Evolutionary conservation across 2,329 filamentous ascomycete species (phyloP).

Genomic region (Fusarium haematococcum): DNA sequence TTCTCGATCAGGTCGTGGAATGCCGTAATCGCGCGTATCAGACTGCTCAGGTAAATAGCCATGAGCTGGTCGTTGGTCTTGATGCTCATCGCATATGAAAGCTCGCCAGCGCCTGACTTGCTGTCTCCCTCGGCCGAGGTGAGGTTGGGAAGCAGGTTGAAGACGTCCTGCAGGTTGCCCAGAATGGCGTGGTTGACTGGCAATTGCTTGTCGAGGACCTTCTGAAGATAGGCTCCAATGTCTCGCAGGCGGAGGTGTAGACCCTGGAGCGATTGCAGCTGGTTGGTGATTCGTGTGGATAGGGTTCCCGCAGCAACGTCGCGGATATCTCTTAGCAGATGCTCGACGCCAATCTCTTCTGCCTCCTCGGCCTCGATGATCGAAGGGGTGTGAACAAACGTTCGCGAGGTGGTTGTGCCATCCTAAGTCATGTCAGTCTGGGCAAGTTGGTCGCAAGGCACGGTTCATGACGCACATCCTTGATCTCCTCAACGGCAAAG

Average conservation of each 20-base stretch:
- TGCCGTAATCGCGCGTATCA: slow-evolving; percentile 94
- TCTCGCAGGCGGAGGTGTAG: slow-evolving; percentile 94
- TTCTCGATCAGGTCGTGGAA: slow-evolving; percentile 99
- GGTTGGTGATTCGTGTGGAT: slow-evolving; percentile 95
- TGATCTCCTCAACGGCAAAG: slow-evolving; percentile 99
- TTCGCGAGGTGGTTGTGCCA: slow-evolving; percentile 95
- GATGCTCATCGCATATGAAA: slow-evolving; percentile 96
- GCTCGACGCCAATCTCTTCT: slow-evolving; percentile 98
- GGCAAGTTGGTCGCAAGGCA: neutral
- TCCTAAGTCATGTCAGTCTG: slow-evolving; percentile 69
- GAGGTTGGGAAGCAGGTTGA: slow-evolving; percentile 97
- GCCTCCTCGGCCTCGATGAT: slow-evolving; percentile 99
- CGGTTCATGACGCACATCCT: slow-evolving; percentile 77
- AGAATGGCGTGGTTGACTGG: slow-evolving; percentile 98
- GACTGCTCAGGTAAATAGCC: slow-evolving; percentile 95
- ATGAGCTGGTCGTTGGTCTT: slow-evolving; percentile 99
- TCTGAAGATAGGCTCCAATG: slow-evolving; percentile 94
- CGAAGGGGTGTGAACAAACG: slow-evolving; percentile 97
- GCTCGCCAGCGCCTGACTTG: slow-evolving; percentile 79
- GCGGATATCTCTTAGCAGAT: slow-evolving; percentile 95
- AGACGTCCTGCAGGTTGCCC: slow-evolving; percentile 98
- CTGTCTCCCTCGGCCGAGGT: slow-evolving; percentile 81
- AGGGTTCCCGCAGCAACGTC: slow-evolving; percentile 97
- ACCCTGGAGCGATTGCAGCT: slow-evolving; percentile 96
- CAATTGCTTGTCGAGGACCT: slow-evolving; percentile 91